Evolutionary conservation across 495 filamentous ascomycete species (phyloP), one percentile per base, ranked within the genome.

Genomic region (Glutinoglossum americanum): DNA sequence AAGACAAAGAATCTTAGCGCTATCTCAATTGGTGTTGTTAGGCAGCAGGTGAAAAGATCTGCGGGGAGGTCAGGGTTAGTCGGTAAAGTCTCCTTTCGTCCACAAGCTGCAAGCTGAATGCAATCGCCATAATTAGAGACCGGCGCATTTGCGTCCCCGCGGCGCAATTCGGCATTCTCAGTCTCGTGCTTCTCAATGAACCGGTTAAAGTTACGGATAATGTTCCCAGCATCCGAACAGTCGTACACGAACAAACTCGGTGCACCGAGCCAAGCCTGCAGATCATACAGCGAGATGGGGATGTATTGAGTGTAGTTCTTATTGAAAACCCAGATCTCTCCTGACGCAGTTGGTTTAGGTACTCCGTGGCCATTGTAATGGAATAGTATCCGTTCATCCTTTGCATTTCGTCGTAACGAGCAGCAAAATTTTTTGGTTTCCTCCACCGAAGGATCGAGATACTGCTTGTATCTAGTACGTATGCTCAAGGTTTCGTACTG

Each of bases 311-410:
- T 99, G 66, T 94, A 99, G 62, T 85, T 94, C 60, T 87, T 89
- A 70, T 99, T 99, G 70, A 99, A 98, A 1, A 97, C 93, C 92
- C 92, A 99, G 13, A 99, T 94, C 68, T 99, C 92, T 10, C 92
- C 92, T 3, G 90, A 96, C 3, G 84, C 79, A 3, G 92, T 99
- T 30, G 92, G 92, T 62, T 94, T 84, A 5, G 92, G 92, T n/a
- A 99, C 92, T 25, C 92, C 92, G 67, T 99, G 92, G 27, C 92
- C 92, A 62, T 99, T 99, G 73, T 97, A 99, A 67, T 99, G 92
- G 63, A 97, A 88, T 4, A 99, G 74, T 4, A 97, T 85, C 32
- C 92, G 75, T 69, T 99, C 92, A 55, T 96, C 89, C 68, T 94
- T 94, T 30, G 93, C 90, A 65, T 89, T 95, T 26, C 87, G 76